phyloP scores from a whole-genome alignment of 1,139 yeast genomes.

The Suhomyces yuchorum region DNA sequence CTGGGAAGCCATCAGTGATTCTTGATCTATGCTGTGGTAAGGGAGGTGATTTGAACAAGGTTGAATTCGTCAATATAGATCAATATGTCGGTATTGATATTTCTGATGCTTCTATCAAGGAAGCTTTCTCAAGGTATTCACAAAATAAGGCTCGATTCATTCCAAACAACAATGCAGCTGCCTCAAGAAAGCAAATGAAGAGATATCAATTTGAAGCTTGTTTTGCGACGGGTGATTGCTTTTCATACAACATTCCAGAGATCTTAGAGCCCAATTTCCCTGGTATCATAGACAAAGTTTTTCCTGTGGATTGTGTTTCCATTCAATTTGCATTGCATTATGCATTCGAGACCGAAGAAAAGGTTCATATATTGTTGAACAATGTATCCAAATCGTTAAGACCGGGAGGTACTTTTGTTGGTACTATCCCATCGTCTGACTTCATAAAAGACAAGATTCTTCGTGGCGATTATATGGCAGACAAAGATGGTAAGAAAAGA shows the following conservation, averaged over 20 bases:
- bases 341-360: slow-evolving; percentile 85
- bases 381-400: slow-evolving; percentile 77
- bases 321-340: slow-evolving; percentile 93
- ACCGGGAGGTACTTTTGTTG: slow-evolving; percentile 85
- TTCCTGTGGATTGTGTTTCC: slow-evolving; percentile 87
- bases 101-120: slow-evolving; percentile 83
- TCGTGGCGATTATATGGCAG: slow-evolving; percentile 37
- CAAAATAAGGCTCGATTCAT: slow-evolving; percentile 45
- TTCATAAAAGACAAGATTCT: slow-evolving; percentile 68
- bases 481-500: slow-evolving; percentile 52
- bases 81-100: slow-evolving; percentile 91
- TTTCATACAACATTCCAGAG: slow-evolving; percentile 66
- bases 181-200: slow-evolving; percentile 41
- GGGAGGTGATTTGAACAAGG: slow-evolving; percentile 94
- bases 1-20: slow-evolving; percentile 44
- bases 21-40: slow-evolving; percentile 95
- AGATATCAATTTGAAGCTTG: slow-evolving; percentile 68
- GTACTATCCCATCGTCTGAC: slow-evolving; percentile 93
- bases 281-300: slow-evolving; percentile 56
- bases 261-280: slow-evolving; percentile 66
- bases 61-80: slow-evolving; percentile 71
- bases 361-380: slow-evolving; percentile 68
- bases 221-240: slow-evolving; percentile 91
- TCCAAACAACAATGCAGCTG: slow-evolving; percentile 21
- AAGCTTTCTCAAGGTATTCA: slow-evolving; percentile 75